A percentile compares a stretch with the other conserved stretches of the same genome.
Evolutionary conservation across 192 early-diverging fungal species (phyloP).

Genomic region (Gigaspora rosea): DNA sequence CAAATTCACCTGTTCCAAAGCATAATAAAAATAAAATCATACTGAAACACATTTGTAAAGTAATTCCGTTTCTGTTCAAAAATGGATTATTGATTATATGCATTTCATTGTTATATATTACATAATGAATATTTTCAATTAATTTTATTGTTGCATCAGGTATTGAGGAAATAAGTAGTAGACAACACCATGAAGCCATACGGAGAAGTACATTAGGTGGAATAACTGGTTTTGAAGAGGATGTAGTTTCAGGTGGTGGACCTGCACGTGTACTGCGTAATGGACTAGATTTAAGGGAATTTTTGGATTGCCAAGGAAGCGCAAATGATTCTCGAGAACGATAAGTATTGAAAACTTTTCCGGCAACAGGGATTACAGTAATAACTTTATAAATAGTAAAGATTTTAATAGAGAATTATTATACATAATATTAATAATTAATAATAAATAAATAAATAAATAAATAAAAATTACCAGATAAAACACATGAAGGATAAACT

Average conservation of each 20-base stretch:
- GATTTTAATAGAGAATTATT: too few relatives aligned
- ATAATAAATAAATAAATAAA: not conserved
- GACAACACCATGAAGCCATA: slow-evolving; percentile 26
- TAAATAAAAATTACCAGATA: slow-evolving; percentile 1
- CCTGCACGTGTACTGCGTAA: not conserved
- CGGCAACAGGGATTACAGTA: slow-evolving; percentile 9
- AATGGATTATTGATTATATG: not conserved
- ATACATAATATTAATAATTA: not conserved
- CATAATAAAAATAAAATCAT: slow-evolving; percentile 16
- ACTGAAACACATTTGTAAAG: slow-evolving; percentile 2
- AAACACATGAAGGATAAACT: slow-evolving; percentile 3
- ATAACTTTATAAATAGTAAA: not conserved
- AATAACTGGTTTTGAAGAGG: not conserved
- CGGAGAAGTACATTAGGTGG: slow-evolving; percentile 21
- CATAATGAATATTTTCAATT: not conserved
- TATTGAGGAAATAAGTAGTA: not conserved
- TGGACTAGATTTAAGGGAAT: not conserved
- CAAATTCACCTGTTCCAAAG: slow-evolving; percentile 27
- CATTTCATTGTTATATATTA: not conserved
- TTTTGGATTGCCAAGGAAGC: not conserved
- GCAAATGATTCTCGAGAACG: not conserved
- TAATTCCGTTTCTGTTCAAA: not conserved
- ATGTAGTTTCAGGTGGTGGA: slow-evolving; percentile 7
- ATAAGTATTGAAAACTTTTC: slow-evolving; percentile 9
- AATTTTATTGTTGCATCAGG: not conserved